A percentile compares a stretch with the other conserved stretches of the same genome.
Evolutionary conservation across 257 asterid species (phyloP).

Genomic region (Nicotiana otophora): DNA sequence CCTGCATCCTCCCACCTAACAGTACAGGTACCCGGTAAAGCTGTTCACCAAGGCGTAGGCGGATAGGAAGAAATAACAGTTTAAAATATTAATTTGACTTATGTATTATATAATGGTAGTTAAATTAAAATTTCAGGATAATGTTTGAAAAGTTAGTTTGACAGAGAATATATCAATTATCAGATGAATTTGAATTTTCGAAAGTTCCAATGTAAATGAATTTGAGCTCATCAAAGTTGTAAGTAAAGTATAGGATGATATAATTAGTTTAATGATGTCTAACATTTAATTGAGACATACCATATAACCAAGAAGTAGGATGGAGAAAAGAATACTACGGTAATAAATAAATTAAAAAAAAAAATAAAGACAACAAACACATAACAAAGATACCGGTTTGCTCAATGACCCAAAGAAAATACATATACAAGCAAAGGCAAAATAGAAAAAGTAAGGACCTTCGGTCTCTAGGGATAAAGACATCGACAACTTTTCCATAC

Average conservation of each 20-base stretch:
- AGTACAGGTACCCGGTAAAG: background rate
- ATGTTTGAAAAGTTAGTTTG: background rate
- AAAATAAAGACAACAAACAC: background rate
- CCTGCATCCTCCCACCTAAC: background rate
- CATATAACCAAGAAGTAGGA: background rate
- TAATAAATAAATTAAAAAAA: background rate
- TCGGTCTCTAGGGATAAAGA: slow-evolving; percentile 79
- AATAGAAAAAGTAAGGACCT: slow-evolving; percentile 30
- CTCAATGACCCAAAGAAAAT: background rate
- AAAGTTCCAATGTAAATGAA: background rate
- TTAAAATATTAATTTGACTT: too few relatives aligned
- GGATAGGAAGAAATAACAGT: background rate
- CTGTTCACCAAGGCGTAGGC: background rate
- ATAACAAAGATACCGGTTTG: background rate
- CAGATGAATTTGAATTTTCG: background rate
- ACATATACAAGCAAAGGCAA: background rate
- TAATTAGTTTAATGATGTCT: background rate
- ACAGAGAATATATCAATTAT: background rate
- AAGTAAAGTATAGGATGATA: background rate
- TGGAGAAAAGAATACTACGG: too few relatives aligned
- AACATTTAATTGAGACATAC: background rate
- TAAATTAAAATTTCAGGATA: background rate
- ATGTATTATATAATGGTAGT: background rate
- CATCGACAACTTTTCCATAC: slow-evolving; percentile 88
- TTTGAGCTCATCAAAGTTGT: background rate